Evolutionary conservation across 1,139 yeast genomes (phyloP).

Genomic region (Nakaseomyces delphensis): DNA sequence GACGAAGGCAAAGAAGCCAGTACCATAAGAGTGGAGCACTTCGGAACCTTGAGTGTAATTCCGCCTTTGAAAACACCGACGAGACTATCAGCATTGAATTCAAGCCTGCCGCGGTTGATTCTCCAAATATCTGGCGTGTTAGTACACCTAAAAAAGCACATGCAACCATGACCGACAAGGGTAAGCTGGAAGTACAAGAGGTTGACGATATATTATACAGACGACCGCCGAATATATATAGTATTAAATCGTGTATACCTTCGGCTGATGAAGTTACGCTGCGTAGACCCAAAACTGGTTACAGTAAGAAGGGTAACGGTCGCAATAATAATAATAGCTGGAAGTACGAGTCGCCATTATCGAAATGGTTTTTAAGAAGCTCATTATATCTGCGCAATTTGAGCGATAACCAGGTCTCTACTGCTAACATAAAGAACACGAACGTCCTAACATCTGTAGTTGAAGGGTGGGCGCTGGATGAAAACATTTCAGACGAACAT

Average conservation of each 20-base stretch:
- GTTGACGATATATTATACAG: conserved; percentile 18
- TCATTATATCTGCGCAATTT: conserved; percentile 20
- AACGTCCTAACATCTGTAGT: conserved; percentile 7
- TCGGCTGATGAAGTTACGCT: not conserved
- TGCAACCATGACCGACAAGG: conserved; percentile 2
- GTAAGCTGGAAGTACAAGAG: conserved; percentile 7
- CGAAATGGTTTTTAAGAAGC: conserved; percentile 29
- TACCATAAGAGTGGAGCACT: not conserved
- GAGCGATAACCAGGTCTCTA: not conserved
- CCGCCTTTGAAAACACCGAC: not conserved
- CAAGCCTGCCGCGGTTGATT: not conserved
- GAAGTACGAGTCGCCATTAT: conserved; percentile 29
- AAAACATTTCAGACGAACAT: not conserved
- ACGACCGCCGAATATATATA: conserved; percentile 20
- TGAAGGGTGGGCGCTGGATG: conserved; percentile 2
- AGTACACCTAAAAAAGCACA: conserved; percentile 9
- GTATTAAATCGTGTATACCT: conserved; percentile 13
- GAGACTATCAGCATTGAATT: not conserved
- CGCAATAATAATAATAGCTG: conserved; percentile 18
- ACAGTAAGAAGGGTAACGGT: not conserved
- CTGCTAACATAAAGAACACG: not conserved
- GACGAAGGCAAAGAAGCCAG: not conserved
- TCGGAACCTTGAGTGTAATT: not conserved
- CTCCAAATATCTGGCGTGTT: not conserved
- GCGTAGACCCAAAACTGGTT: not conserved